Percentiles rank a stretch among this genome's conserved stretches.
phyloP scores from a whole-genome alignment of 2,329 filamentous ascomycete genomes.

The Phoma herbarum region DNA sequence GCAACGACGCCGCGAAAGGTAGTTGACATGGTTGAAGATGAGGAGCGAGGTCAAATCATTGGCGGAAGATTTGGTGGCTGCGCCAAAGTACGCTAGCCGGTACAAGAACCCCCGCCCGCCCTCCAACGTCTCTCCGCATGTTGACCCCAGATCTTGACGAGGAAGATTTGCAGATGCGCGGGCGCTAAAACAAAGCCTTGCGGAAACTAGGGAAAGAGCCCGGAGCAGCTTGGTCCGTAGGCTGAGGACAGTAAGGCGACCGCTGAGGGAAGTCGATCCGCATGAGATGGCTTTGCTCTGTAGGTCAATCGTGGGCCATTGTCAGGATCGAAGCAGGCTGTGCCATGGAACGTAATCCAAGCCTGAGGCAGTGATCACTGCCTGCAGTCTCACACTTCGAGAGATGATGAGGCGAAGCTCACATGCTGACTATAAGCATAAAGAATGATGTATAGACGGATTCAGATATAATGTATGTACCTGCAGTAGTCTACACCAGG shows the following conservation, averaged over 20 bases:
- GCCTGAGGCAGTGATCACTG: neutral
- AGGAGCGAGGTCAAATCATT: constrained; percentile 26
- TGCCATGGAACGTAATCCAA: neutral
- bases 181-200: constrained; percentile 3
- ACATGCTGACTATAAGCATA: neutral
- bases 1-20: neutral
- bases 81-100: constrained; percentile 22
- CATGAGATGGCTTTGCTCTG: neutral
- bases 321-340: neutral
- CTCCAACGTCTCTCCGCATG: constrained; percentile 25
- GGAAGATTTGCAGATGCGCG: constrained; percentile 14
- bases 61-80: constrained; percentile 40
- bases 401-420: neutral
- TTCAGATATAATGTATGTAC: constrained; percentile 8
- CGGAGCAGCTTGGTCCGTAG: constrained; percentile 17
- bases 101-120: constrained; percentile 17
- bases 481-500: constrained; percentile 13
- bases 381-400: neutral
- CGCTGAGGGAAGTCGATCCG: constrained; percentile 6
- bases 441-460: neutral
- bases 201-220: constrained; percentile 19
- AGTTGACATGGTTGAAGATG: neutral
- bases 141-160: constrained; percentile 28
- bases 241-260: constrained; percentile 10
- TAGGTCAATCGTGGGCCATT: neutral